Evolutionary conservation across 495 filamentous ascomycete genomes (phyloP), one percentile per base, ranked within the genome.

Genomic region (Lineolata rhizophorae): DNA sequence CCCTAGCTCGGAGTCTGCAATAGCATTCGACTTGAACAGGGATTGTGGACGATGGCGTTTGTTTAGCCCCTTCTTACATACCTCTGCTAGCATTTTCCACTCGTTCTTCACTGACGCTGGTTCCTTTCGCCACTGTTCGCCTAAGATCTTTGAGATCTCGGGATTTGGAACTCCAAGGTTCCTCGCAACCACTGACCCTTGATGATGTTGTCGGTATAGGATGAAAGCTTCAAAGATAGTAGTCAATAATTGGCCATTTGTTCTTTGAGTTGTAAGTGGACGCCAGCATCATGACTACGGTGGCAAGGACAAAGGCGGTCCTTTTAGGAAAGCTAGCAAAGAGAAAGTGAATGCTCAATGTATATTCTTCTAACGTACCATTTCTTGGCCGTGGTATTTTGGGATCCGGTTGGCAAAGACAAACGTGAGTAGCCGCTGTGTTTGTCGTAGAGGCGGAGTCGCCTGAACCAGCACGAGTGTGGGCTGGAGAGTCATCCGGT

Each of bases 141-240:
- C 87, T 45, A 95, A 92, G 42, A 94, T 87, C 54, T 95, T 95
- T 22, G 87, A 95, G 36, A 97, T 92, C 30, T 97, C 83, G 3
- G 87, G 87, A 53, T 97, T 97, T 20, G 90, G 70, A 40, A 93
- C 67, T 26, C 83, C 81, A 4, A 84, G 87, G 46, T 94, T 63
- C 43, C 77, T 68, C 8, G 70, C 62, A 5, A 85, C 76, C 6
- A 94, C 76, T 5, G 64, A 55, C 4, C 72, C 70, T 56, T 95
- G 87, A 46, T 87, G 72, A 51, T 90, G 79, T 49, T 95, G 87
- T 18, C 87, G 78, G 56, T 93, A 97, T 42, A 97, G 65, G 42
- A 97, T 97, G 54, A 97, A 97, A 21, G 90, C 87, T 97, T 49
- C 41, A 46, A 51, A 41, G 33, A 35, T 37, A 8, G 28, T 30